Percentiles rank a stretch among this genome's conserved stretches.
These are phyloP conservation scores for Sarocladium brachiariae DNA, from an alignment of 2,329 filamentous ascomycete genomes.

Conservation along the genomic window DNA sequence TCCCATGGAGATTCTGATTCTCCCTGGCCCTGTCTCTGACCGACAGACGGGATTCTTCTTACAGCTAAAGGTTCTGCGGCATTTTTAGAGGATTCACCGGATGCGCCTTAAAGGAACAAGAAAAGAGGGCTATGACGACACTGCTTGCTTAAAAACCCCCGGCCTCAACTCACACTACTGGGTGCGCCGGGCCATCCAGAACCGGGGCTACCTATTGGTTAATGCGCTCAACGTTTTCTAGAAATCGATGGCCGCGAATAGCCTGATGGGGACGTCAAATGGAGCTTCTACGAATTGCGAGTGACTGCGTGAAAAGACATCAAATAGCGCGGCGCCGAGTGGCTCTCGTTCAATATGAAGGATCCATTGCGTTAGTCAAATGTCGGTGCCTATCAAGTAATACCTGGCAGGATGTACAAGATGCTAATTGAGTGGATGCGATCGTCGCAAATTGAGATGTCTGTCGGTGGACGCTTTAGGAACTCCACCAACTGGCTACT, in stretches of 20 bases:
- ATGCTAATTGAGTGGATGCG: slow-evolving; percentile 4
- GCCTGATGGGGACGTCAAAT: background rate
- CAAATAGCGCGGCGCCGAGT: slow-evolving; percentile 7
- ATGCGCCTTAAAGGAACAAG: no score
- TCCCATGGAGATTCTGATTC: background rate
- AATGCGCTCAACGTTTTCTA: background rate
- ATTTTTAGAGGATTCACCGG: slow-evolving; percentile 1
- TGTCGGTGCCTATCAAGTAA: background rate
- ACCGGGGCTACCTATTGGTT: background rate
- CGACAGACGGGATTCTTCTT: background rate
- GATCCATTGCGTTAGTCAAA: slow-evolving; percentile 3
- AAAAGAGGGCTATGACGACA: slow-evolving; percentile 2
- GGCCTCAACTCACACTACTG: background rate
- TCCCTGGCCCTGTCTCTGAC: background rate
- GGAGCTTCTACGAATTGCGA: background rate
- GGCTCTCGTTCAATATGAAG: background rate
- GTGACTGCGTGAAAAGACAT: background rate
- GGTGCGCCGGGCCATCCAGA: background rate
- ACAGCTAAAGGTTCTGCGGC: background rate
- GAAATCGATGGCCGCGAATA: background rate
- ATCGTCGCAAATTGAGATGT: background rate
- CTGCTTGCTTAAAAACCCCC: background rate
- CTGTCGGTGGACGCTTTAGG: background rate
- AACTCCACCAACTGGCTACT: background rate
- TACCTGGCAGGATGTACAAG: background rate